Base-by-base conservation (phyloP, 306 rosid species). In the Trichosanthes cucumerina region DNA sequence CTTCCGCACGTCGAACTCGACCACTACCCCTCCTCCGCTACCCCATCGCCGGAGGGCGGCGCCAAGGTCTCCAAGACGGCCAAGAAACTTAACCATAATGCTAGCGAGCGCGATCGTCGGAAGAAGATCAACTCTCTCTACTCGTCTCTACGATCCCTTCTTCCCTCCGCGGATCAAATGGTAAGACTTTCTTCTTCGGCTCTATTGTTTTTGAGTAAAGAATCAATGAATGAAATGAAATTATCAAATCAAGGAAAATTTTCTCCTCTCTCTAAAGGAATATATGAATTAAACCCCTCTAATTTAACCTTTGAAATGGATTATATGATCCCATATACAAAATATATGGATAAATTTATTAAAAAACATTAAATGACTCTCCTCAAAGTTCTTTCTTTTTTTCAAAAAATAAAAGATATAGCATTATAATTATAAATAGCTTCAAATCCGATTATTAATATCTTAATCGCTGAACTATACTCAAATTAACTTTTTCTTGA, bases 31-130 rank as follows among this genome's bases (percentile, higher is more conserved):
- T 70, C 36, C 38, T 44, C 57, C 5, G 15, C 54, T 70, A 24
- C 76, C 0, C 57, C 57, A 7, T 70, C 56, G 0, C 76, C 5
- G 6, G 21, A 44, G 2, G 76, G 21, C 15, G 10, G 24, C 26
- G 0, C 21, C 52, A 73, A 69, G 0, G 58, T 57, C 53, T 80
- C 77, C 3, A 64, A 75, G 4, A 62, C 62, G 82, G 83, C 73
- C 1, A 90, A 83, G 89, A 93, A 93, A 85, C 91, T 87, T 31
- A 85, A 80, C 76, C 98, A 93, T 81, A 93, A 92, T 73, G 98
- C 94, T 19, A 89, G 88, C 26, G 98, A 93, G 81, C 96, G 94
- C 3, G 89, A 88, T 81, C 98, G 96, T 33, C 96, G 97, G 71
- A 90, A 88, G 88, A 93, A 88, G 85, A 84, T 93, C 82, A 93